Evolutionary conservation across 2,329 filamentous ascomycete genomes (phyloP).

Genomic region (Verticillium tricorpus): DNA sequence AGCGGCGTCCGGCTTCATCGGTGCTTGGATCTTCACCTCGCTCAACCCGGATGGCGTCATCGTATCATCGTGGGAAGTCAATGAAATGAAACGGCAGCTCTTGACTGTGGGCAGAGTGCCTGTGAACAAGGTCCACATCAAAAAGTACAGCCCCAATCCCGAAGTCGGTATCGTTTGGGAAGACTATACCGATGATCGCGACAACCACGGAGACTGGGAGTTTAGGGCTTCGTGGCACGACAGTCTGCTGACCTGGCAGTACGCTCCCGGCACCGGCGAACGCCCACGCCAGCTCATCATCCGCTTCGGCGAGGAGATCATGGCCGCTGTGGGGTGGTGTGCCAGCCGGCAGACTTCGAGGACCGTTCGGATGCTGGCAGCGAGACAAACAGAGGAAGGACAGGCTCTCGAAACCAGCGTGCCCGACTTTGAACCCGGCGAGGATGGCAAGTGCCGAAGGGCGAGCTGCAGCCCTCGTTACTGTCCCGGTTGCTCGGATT

Average conservation of each 20-base stretch:
- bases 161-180: neutral
- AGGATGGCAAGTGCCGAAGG: neutral
- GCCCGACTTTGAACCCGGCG: neutral
- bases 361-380: neutral
- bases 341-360: neutral
- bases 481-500: neutral
- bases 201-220: neutral
- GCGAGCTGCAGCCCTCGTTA: neutral
- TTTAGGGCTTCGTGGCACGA: slow-evolving; percentile 2
- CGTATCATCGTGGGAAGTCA: neutral
- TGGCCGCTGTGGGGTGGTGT: slow-evolving; percentile 22
- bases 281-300: slow-evolving; percentile 7
- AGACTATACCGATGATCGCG: neutral
- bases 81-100: neutral
- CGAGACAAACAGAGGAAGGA: neutral
- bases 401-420: neutral
- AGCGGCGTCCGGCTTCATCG: slow-evolving; percentile 3
- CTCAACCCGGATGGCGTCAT: neutral
- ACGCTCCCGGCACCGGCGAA: slow-evolving; percentile 4
- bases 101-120: neutral
- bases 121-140: neutral
- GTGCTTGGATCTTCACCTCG: slow-evolving; percentile 1
- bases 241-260: slow-evolving; percentile 9
- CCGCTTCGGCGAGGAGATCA: slow-evolving; percentile 8
- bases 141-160: neutral